phyloP scores from a whole-genome alignment of 306 rosid species.

The Pyrus pyrifolia region DNA sequence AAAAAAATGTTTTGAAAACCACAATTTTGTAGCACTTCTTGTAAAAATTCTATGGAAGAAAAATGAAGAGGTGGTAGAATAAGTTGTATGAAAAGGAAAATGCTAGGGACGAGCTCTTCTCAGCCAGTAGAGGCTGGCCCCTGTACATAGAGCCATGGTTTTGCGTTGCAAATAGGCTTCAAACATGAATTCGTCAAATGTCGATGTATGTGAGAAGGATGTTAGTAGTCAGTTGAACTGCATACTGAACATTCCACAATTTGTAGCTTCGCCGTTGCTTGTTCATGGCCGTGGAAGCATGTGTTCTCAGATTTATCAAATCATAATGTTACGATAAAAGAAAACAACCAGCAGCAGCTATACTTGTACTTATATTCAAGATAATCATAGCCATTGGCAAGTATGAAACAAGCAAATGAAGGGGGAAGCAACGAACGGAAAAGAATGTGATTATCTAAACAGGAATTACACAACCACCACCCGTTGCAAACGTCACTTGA shows the following conservation, averaged over 20 bases:
- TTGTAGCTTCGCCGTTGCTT: too few relatives aligned
- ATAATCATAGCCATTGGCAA: neutral
- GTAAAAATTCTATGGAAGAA: too few relatives aligned
- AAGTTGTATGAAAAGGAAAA: too few relatives aligned
- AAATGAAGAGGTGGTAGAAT: too few relatives aligned
- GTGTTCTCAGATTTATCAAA: neutral
- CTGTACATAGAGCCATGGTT: neutral
- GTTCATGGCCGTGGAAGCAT: neutral
- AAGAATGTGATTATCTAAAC: neutral
- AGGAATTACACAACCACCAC: neutral
- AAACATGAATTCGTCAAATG: too few relatives aligned
- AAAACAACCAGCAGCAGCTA: neutral
- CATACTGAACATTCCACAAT: too few relatives aligned
- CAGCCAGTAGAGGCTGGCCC: neutral
- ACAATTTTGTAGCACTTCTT: too few relatives aligned
- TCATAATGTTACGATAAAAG: neutral
- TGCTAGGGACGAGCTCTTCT: neutral
- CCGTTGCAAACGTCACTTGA: constrained; percentile 3
- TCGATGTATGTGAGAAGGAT: too few relatives aligned
- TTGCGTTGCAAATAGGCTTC: neutral
- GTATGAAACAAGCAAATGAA: constrained; percentile 1
- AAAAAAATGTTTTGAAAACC: too few relatives aligned
- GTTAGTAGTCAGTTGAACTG: too few relatives aligned
- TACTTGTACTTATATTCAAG: neutral
- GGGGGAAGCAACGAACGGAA: neutral